Evolutionary conservation across 805 yeast genomes (phyloP), one percentile per base, ranked within the genome.

Genomic region (Metschnikowia noctiluminum): DNA sequence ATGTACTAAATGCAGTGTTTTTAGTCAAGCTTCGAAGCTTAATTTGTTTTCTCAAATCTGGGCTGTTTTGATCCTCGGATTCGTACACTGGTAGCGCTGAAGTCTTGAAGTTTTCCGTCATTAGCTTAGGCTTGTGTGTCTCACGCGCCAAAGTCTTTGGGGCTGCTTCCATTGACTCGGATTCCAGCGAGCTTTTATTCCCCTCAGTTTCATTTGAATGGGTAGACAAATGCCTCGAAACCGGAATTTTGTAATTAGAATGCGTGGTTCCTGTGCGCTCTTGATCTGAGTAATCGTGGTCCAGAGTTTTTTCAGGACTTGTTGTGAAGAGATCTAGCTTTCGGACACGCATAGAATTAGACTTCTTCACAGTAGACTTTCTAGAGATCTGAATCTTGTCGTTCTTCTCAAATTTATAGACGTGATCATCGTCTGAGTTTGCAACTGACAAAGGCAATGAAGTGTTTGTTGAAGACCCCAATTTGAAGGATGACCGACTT

Each of bases 291-390:
- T n/a, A 16, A 16, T 35, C 21, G 7, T 10, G 38, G 10, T 8
- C n/a, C 8, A 11, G 1, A 14, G n/a, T 14, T 15, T 9, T 35
- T 6, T 13, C 21, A 7, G 41, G 27, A 8, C 12, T 12, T n/a
- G 48, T 44, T 38, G 30, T 48, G 42, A 71, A 71, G n/a, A 73
- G 57, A 45, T 73, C 66, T 36, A 73, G 61, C 43, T 71, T 71
- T 12, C 77, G 57, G 34, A 73, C 65, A 35, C 72, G 64, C 69
- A 69, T 67, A 13, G 77, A 72, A 46, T 70, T 69, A 14, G 71
- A 58, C 46, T 68, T 69, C 46, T 65, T 68, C n/a, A 71, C 49
- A 1, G 77, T 71, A 6, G 74, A 66, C 45, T 68, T 70, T 40
- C 76, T 57, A 2, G 77, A 71, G 16, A 66, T 49, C 43, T 62